Base-by-base conservation (phyloP, 345 rosid genomes). In the Nephelium lappaceum region DNA sequence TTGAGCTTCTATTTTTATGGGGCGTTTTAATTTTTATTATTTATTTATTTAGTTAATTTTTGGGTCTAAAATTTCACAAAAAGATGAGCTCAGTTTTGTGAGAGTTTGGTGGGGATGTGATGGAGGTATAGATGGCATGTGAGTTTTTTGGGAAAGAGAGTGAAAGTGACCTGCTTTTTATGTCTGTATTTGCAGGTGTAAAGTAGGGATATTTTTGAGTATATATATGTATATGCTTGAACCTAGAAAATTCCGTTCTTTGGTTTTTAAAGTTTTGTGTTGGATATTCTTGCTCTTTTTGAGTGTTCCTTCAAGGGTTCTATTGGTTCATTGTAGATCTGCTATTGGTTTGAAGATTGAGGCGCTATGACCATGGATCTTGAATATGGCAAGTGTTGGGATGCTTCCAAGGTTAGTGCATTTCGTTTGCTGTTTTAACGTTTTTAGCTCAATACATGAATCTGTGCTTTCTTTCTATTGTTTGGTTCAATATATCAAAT, bases 321-420 rank as follows among this genome's bases (percentile, higher is more conserved):
- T n/a, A 19, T 61, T 73, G 31, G 55, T 79, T 61, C 63, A 51
- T 25, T 76, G 85, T 77, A 80, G 83, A 84, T 83, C 87, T 81
- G 84, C 81, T 57, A 73, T 75, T 69, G 45, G 42, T 70, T 27
- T 75, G 53, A 75, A 79, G 76, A 47, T 79, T 78, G 63, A 78
- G 79, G 79, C 67, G 69, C 66, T 53, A 67, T 63, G 66, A 47
- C 61, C 45, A 92, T 94, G 99, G 92, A 89, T 93, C 91, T 85
- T 72, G 86, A 87, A 57, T 57, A 81, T 76, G 91, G 92, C 6
- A 89, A 81, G 81, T 87, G 91, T 42, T 84, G 88, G 88, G 92
- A 87, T 83, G n/a, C 88, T 85, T 66, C 89, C 67, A 89, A 94
- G 99, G 99, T 95, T 83, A 76, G 90, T 81, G 12, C 14, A 23